Base-by-base conservation (phyloP, 352 stramenopile genomes). In the Phytophthora europaea region DNA sequence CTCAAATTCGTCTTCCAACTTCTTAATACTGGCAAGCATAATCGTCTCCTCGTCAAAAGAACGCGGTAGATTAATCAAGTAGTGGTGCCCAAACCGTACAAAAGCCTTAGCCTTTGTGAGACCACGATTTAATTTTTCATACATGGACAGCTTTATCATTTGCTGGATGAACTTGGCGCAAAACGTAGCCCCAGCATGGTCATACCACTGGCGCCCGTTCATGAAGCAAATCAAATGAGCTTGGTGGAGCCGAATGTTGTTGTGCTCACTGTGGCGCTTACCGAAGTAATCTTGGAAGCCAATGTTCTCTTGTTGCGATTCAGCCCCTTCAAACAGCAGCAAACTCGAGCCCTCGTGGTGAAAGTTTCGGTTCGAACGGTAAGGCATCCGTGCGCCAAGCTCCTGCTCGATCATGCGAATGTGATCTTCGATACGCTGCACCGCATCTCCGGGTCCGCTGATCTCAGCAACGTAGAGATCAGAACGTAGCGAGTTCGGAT, bases 1-100 rank as follows among this genome's bases (percentile, higher is more conserved):
- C 54, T 95, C 88, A 68, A 95, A 93, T 70, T 94, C 88, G 54
- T 83, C 75, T 70, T 95, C 88, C 36, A 95, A 65, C 50, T 85
- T 88, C 61, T 93, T 85, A 43, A 93, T 93, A 26, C 84, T 92
- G 22, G 88, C 85, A 18, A 82, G 59, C 20, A 83, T 79, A 20
- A 95, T 92, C 22, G 85, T 87, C 47, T 95, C 88, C 28, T 89
- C 85, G 57, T 94, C 81, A 33, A 95, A 94, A 10, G 88, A 94
- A 43, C 85, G 85, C 33, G 88, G 88, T 43, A 95, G 54, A 45
- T 95, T 83, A 20, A 95, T 95, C 34, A 95, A 65, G 53, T 95
- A 95, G 54, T 94, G 88, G 53, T 95, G 83, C 1, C 88, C 88
- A 40, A 95, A 94, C 2, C 87, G 85, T 54, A 91, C 78, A 50